These are phyloP conservation scores for Pestalotiopsis sp. DNA, from an alignment of 2,329 filamentous ascomycete species.

Conservation along the genomic window DNA sequence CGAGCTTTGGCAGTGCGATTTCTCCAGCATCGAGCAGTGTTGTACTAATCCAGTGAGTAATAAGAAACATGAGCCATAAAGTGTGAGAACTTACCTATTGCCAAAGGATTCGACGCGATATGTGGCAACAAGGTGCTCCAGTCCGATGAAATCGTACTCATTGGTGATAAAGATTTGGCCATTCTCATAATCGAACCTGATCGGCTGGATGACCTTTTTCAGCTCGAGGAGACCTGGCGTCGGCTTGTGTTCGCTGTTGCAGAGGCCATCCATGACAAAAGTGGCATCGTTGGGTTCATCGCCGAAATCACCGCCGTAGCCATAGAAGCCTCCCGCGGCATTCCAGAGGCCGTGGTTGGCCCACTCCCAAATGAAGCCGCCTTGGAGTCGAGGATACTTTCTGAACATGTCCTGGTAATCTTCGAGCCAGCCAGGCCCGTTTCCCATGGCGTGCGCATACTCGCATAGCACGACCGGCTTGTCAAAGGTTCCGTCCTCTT, in stretches of 20 bases:
- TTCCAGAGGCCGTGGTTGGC: constrained; percentile 62
- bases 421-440: constrained; percentile 69
- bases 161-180: constrained; percentile 46
- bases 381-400: constrained; percentile 62
- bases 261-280: constrained; percentile 65
- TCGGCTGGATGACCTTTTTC: constrained; percentile 61
- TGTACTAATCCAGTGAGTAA: constrained; percentile 21
- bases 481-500: constrained; percentile 43
- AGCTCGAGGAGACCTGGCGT: constrained; percentile 59
- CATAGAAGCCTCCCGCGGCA: constrained; percentile 51
- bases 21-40: constrained; percentile 35
- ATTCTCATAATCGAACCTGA: constrained; percentile 42
- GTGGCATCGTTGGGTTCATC: constrained; percentile 62
- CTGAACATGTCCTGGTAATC: constrained; percentile 70
- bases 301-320: constrained; percentile 60
- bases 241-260: constrained; percentile 55
- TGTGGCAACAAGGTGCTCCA: constrained; percentile 43
- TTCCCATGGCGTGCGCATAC: constrained; percentile 71
- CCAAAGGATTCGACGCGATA: constrained; percentile 48
- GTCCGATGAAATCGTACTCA: constrained; percentile 49
- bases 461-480: constrained; percentile 65
- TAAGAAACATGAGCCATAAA: too few species aligned
- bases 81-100: constrained; percentile 36
- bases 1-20: constrained; percentile 42
- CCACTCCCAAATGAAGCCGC: constrained; percentile 71